A percentile compares a stretch with the other conserved stretches of the same genome.
Conservation (phyloP, 2,329 filamentous ascomycete species). For the Gnomoniopsis smithogilvyi region DNA sequence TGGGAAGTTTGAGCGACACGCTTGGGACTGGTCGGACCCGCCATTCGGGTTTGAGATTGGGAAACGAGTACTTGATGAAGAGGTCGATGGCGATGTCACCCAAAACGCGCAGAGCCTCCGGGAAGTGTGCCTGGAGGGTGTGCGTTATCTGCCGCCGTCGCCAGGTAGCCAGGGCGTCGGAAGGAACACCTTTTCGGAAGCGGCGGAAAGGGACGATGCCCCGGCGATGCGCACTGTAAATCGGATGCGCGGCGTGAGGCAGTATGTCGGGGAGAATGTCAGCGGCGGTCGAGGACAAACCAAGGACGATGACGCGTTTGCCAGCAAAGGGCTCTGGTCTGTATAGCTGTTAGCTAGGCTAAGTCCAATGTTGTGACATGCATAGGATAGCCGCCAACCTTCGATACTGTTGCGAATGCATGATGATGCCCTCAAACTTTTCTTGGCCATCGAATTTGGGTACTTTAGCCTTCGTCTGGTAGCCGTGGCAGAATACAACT, state of each 20-base stretch:
- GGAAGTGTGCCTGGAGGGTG: slow-evolving; percentile 17
- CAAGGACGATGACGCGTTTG: slow-evolving; percentile 18
- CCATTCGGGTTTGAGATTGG: slow-evolving; percentile 27
- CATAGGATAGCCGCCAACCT: not conserved
- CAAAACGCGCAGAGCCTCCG: slow-evolving; percentile 18
- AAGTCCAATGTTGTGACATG: not conserved
- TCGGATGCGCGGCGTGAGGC: slow-evolving; percentile 10
- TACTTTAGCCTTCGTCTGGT: slow-evolving; percentile 11
- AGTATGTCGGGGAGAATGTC: slow-evolving; percentile 18
- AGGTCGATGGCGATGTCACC: slow-evolving; percentile 1
- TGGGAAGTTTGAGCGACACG: slow-evolving; percentile 11
- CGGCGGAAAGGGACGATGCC: slow-evolving; percentile 15
- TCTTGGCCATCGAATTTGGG: slow-evolving; percentile 17
- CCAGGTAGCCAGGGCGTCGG: slow-evolving; percentile 24
- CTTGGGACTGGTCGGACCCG: slow-evolving; percentile 20
- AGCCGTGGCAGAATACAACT: slow-evolving; percentile 16
- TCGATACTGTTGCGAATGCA: slow-evolving; percentile 19
- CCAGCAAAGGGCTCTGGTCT: slow-evolving; percentile 13
- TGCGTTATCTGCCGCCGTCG: slow-evolving; percentile 21
- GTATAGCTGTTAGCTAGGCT: not conserved
- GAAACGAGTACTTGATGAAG: slow-evolving; percentile 13
- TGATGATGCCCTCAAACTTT: slow-evolving; percentile 10
- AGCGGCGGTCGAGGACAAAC: slow-evolving; percentile 18
- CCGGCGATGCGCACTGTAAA: slow-evolving; percentile 19
- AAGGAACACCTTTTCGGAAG: slow-evolving; percentile 11